Conservation (phyloP, 768 basidiomycete genomes). For the Tricholoma furcatifolium region DNA sequence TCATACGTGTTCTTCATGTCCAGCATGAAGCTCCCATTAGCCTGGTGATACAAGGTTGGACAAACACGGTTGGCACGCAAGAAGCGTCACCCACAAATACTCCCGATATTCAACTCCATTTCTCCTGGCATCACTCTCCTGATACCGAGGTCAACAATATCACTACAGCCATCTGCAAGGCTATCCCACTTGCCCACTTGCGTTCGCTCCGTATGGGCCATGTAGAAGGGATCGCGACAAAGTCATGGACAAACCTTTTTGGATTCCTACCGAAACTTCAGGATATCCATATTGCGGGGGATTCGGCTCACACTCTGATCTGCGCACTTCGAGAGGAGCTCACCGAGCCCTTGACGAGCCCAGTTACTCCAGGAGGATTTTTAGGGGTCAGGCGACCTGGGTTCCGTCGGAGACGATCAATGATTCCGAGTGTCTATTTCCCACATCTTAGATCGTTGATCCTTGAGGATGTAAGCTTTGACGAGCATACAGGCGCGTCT, state of each 20-base stretch:
- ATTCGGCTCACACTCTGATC: slow-evolving; percentile 21
- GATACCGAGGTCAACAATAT: slow-evolving; percentile 14
- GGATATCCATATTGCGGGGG: slow-evolving; percentile 21
- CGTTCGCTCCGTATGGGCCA: slow-evolving; percentile 22
- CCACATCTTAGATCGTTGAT: slow-evolving; percentile 24
- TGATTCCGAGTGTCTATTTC: slow-evolving; percentile 21
- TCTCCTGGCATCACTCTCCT: slow-evolving; percentile 22
- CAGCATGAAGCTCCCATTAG: slow-evolving; percentile 11
- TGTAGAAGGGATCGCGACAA: slow-evolving; percentile 15
- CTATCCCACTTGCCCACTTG: slow-evolving; percentile 23
- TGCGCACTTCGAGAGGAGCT: slow-evolving; percentile 23
- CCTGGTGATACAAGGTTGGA: slow-evolving; percentile 18
- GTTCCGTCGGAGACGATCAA: slow-evolving; percentile 11
- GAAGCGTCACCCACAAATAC: background rate
- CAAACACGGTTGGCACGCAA: background rate
- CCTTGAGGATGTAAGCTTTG: slow-evolving; percentile 24
- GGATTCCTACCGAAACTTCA: slow-evolving; percentile 26
- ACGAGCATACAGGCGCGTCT: slow-evolving; percentile 2
- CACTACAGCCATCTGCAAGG: slow-evolving; percentile 20
- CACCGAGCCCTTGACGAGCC: slow-evolving; percentile 9
- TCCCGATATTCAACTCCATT: slow-evolving; percentile 19
- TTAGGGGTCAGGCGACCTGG: slow-evolving; percentile 12
- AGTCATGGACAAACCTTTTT: slow-evolving; percentile 25
- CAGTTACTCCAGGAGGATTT: slow-evolving; percentile 10
- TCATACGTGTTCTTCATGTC: slow-evolving; percentile 14